Evolutionary conservation across 2,329 filamentous ascomycete species (phyloP).

Genomic region (Pyricularia sp.): DNA sequence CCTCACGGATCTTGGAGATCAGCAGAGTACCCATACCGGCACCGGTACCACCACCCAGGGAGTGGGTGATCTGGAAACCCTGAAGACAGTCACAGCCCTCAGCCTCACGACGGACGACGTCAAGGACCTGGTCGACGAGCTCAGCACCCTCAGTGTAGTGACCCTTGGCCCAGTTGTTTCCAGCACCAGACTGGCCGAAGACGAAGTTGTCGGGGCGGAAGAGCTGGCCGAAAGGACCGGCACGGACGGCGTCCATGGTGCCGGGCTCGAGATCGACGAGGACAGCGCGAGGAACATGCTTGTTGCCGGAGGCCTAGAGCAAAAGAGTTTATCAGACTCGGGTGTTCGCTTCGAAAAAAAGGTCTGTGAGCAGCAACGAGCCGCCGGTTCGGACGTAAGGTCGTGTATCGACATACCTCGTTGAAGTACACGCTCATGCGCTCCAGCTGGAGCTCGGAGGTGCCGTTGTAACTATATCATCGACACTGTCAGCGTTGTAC

Average conservation of each 20-base stretch:
- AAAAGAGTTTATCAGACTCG: not conserved
- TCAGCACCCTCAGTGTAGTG: constrained; percentile 99
- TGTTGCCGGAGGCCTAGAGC: constrained; percentile 81
- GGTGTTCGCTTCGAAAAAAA: not conserved
- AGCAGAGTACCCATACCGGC: constrained; percentile 99
- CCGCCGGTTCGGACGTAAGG: not conserved
- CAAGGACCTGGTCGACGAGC: constrained; percentile 94
- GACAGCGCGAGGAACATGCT: constrained; percentile 98
- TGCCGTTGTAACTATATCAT: constrained; percentile 78
- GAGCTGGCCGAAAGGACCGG: constrained; percentile 95
- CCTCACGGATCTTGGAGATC: constrained; percentile 99
- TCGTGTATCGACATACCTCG: constrained; percentile 33
- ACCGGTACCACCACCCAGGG: constrained; percentile 99
- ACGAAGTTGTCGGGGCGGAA: constrained; percentile 99
- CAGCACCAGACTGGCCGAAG: constrained; percentile 97
- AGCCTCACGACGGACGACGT: constrained; percentile 96
- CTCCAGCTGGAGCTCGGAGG: constrained; percentile 97
- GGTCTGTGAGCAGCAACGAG: not conserved
- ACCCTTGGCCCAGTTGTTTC: constrained; percentile 99
- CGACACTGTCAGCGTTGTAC: constrained; percentile 14
- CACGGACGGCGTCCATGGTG: constrained; percentile 98
- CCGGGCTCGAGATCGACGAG: constrained; percentile 99
- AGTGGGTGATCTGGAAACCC: constrained; percentile 99
- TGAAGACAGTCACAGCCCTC: constrained; percentile 99
- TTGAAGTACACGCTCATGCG: constrained; percentile 69